Percentiles rank a stretch among this genome's conserved stretches.
These are phyloP conservation scores for Candida silvicultrix DNA, from an alignment of 805 yeast genomes.

Conservation along the genomic window DNA sequence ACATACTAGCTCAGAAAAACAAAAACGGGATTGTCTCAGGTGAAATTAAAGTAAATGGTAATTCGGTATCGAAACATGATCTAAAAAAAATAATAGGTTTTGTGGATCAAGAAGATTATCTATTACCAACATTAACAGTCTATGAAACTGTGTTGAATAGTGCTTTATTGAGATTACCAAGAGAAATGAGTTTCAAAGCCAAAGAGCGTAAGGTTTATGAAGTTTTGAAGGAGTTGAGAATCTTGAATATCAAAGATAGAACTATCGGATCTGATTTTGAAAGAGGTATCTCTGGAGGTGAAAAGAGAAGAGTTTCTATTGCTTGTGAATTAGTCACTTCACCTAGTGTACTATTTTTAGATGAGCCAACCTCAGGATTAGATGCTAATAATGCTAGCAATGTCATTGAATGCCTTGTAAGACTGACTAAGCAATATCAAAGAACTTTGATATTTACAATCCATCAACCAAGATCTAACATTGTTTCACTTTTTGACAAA, in stretches of 20 bases:
- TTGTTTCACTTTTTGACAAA: slow-evolving; percentile 85
- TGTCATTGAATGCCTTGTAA: slow-evolving; percentile 79
- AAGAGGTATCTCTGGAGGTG: slow-evolving; percentile 93
- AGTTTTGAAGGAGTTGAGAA: slow-evolving; percentile 80
- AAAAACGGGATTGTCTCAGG: slow-evolving; percentile 72
- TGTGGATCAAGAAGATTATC: slow-evolving; percentile 92
- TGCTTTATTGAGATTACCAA: slow-evolving; percentile 83
- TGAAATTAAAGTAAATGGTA: slow-evolving; percentile 72
- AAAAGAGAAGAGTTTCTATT: slow-evolving; percentile 84
- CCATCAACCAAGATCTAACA: slow-evolving; percentile 95
- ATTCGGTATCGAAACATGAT: slow-evolving; percentile 29
- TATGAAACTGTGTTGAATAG: slow-evolving; percentile 92
- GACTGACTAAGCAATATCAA: slow-evolving; percentile 71
- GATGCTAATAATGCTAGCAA: slow-evolving; percentile 92
- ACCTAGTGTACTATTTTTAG: slow-evolving; percentile 76
- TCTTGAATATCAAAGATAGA: slow-evolving; percentile 74
- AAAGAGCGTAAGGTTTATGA: slow-evolving; percentile 79
- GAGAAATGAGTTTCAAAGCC: slow-evolving; percentile 63
- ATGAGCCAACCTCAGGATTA: slow-evolving; percentile 93
- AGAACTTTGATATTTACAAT: slow-evolving; percentile 90
- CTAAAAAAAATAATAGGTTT: slow-evolving; percentile 76
- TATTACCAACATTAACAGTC: slow-evolving; percentile 90
- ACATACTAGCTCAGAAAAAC: slow-evolving; percentile 83
- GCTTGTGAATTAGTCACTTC: slow-evolving; percentile 91
- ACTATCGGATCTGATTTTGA: slow-evolving; percentile 84